Base-by-base conservation (phyloP, 805 yeast genomes). In the Naumovozyma castellii region DNA sequence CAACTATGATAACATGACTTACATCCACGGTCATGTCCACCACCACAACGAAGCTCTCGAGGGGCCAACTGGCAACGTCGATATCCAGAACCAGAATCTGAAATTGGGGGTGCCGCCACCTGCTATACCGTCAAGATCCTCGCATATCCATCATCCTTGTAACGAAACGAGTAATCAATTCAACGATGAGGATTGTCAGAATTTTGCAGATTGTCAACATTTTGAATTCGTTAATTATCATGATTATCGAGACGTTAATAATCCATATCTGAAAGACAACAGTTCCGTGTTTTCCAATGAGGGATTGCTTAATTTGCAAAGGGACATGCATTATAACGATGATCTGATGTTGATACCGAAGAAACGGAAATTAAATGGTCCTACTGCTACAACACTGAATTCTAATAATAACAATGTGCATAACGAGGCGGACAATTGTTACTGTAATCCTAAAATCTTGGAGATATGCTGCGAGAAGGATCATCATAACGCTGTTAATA, bases 1-100 rank as follows among this genome's bases (percentile, higher is more conserved):
- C 57, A 75, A 73, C 49, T 78, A 74, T 52, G 66, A 69, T 42
- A 76, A 74, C 49, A 71, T 76, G 50, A 75, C 80, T 5, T 77
- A 76, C 48, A 75, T 77, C 28, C 83, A 77, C 51, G 84, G 84
- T n/a, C 84, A 77, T 51, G 72, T 77, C 22, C 84, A 77, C 50
- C 74, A 49, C 32, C 42, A 39, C 34, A 35, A 18, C 3, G 27
- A 18, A 8, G 33, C n/a, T 10, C 34, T 18, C 15, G 20, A n/a
- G n/a, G n/a, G n/a, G 18, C 19, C 32, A 6, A 8, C 19, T 25
- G 36, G 15, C 3, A 27, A 18, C 17, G 18, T 6, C 27, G 27
- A 22, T 22, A 22, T 22, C 6, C 27, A 6, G 27, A 10, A 22
- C 10, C 6, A 22, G 27, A 22, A 22, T 22, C 6, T 22, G 6